Evolutionary conservation across 2,329 filamentous ascomycete genomes (phyloP).

Genomic region (Sphaerostilbella broomeana): DNA sequence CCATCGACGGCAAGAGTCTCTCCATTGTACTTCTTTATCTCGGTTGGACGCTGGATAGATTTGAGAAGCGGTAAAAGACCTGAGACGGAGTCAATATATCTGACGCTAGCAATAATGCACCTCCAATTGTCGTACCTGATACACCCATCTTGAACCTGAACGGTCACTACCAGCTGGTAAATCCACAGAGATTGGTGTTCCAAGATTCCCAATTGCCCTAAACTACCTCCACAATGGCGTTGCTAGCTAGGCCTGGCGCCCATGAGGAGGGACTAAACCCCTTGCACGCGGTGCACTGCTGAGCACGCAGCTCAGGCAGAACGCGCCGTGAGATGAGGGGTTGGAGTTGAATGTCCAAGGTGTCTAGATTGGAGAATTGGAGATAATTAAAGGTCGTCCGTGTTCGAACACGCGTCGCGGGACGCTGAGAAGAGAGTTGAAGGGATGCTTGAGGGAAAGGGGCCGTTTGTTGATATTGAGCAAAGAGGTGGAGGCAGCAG

Average conservation of each 20-base stretch:
- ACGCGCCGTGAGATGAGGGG: constrained; percentile 1
- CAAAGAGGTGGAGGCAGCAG: constrained; percentile 1
- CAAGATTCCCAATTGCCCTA: no score
- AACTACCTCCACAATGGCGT: not conserved
- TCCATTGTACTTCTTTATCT: constrained; percentile 79
- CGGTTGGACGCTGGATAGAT: constrained; percentile 86
- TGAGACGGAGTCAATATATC: constrained; percentile 29
- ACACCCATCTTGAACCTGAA: constrained; percentile 31
- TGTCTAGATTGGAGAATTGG: not conserved
- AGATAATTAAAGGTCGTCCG: not conserved
- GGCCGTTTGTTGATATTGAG: constrained; percentile 3
- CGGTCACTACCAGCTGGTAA: no score
- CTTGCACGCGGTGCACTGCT: constrained; percentile 7
- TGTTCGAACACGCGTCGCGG: not conserved
- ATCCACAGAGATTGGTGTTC: no score
- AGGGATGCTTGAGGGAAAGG: no score
- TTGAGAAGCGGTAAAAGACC: constrained; percentile 88
- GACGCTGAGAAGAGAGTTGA: not conserved
- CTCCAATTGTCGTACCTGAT: constrained; percentile 23
- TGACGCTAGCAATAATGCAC: no score
- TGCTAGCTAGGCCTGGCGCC: not conserved
- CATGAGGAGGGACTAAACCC: not conserved
- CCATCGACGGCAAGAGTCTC: constrained; percentile 92
- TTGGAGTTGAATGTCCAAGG: not conserved
- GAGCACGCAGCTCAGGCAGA: constrained; percentile 8